Conservation (phyloP, 331 rosid genomes). For the Erythrophleum ivorense region DNA sequence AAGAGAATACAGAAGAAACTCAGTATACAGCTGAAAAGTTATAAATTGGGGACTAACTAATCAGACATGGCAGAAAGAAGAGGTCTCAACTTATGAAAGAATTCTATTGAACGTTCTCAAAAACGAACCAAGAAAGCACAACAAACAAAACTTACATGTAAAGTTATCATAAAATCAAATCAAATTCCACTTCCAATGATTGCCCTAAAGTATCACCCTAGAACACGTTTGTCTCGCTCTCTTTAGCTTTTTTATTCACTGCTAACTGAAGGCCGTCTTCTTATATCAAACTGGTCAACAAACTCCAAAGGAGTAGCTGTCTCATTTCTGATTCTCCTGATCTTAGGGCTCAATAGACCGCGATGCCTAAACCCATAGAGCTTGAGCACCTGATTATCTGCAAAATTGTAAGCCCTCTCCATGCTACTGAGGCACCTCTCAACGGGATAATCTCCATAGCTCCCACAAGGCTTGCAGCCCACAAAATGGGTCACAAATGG, state of each 20-base stretch:
- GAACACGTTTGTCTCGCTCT: conserved; percentile 34
- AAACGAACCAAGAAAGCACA: conserved; percentile 47
- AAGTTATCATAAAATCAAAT: conserved; percentile 44
- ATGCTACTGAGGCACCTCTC: conserved; percentile 90
- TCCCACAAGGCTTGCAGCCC: conserved; percentile 99
- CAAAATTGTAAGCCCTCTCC: conserved; percentile 98
- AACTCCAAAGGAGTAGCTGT: conserved; percentile 63
- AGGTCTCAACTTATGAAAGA: conserved; percentile 56
- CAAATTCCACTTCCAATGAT: conserved; percentile 48
- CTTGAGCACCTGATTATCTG: conserved; percentile 88
- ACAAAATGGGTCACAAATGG: conserved; percentile 98
- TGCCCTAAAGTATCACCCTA: conserved; percentile 53
- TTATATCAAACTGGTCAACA: conserved; percentile 63
- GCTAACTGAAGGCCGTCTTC: conserved; percentile 43
- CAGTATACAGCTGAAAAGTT: conserved; percentile 45
- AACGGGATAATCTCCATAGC: conserved; percentile 97
- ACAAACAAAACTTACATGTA: conserved; percentile 44
- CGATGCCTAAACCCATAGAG: conserved; percentile 91
- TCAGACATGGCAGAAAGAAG: conserved; percentile 47
- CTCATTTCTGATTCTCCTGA: conserved; percentile 74
- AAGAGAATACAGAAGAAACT: conserved; percentile 33
- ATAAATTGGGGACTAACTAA: conserved; percentile 50
- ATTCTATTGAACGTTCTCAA: conserved; percentile 56
- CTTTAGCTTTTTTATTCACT: conserved; percentile 54
- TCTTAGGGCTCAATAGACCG: conserved; percentile 75